phyloP scores from a whole-genome alignment of 73 alveolate genomes.

The Paramecium octaurelia region DNA sequence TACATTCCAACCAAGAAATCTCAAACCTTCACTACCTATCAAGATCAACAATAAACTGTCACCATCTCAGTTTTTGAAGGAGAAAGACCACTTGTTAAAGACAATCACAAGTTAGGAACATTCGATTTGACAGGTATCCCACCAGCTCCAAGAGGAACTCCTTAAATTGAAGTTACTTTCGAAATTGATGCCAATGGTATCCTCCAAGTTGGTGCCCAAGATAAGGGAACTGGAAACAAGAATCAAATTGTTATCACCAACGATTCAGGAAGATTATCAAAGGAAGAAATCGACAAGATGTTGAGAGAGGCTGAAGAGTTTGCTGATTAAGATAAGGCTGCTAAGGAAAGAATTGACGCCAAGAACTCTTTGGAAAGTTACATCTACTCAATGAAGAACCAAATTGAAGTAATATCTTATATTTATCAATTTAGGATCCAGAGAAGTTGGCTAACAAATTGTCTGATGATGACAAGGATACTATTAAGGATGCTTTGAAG shows the following conservation, averaged over 20 bases:
- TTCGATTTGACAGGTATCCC: conserved; percentile 97
- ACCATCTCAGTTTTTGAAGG: conserved; percentile 96
- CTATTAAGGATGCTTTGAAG: conserved; percentile 66
- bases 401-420: conserved; percentile 86
- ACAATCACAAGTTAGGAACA: conserved; percentile 96
- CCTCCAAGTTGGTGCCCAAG: conserved; percentile 87
- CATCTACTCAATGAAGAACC: conserved; percentile 88
- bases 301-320: conserved; percentile 90
- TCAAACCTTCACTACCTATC: conserved; percentile 97
- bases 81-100: conserved; percentile 97
- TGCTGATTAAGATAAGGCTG: conserved; percentile 92
- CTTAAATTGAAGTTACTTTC: conserved; percentile 96
- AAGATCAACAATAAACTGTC: conserved; percentile 94
- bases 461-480: conserved; percentile 67
- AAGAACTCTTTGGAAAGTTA: conserved; percentile 93
- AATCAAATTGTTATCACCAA: conserved; percentile 95
- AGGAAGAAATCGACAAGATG: conserved; percentile 92
- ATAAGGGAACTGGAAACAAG: conserved; percentile 87
- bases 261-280: conserved; percentile 95
- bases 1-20: conserved; percentile 98
- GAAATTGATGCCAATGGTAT: conserved; percentile 91
- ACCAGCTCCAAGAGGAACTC: conserved; percentile 98
- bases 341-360: conserved; percentile 94
- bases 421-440: conserved; percentile 64
- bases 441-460: conserved; percentile 62